phyloP scores from a whole-genome alignment of 805 yeast species.

The Myxozyma lipomycoides region DNA sequence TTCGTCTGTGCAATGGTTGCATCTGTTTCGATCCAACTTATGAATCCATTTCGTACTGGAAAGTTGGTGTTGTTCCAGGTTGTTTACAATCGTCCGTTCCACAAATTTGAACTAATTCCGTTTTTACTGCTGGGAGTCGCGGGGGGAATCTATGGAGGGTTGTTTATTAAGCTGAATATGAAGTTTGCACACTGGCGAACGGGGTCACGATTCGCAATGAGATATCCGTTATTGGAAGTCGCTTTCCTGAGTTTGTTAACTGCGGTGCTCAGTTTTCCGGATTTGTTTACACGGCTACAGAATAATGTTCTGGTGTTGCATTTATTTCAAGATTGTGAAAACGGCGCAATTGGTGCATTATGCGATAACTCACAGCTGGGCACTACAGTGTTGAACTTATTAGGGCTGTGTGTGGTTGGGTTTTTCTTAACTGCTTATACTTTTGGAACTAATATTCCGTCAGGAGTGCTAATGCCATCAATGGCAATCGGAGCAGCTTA shows the following conservation, averaged over 20 bases:
- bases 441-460: conserved; percentile 72
- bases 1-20: conserved; percentile 76
- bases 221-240: conserved; percentile 47
- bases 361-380: conserved; percentile 31
- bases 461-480: conserved; percentile 96
- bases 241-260: conserved; percentile 49
- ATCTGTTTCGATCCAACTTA: conserved; percentile 53
- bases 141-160: conserved; percentile 40
- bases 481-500: conserved; percentile 96
- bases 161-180: conserved; percentile 26
- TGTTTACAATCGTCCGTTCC: conserved; percentile 61
- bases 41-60: conserved; percentile 50
- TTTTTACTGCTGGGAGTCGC: conserved; percentile 64
- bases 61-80: conserved; percentile 61
- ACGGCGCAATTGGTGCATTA: conserved; percentile 32
- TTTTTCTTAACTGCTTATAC: conserved; percentile 61
- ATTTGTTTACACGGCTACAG: conserved; percentile 51
- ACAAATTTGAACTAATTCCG: conserved; percentile 64
- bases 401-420: conserved; percentile 47
- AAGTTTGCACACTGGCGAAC: conserved; percentile 26
- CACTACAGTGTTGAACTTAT: conserved; percentile 32
- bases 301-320: conserved; percentile 54
- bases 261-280: conserved; percentile 52
- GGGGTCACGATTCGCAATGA: conserved; percentile 25
- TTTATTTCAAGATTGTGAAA: conserved; percentile 64